These are phyloP conservation scores for Stereocaulon alpinum DNA, from an alignment of 495 filamentous ascomycete species.

Conservation along the genomic window DNA sequence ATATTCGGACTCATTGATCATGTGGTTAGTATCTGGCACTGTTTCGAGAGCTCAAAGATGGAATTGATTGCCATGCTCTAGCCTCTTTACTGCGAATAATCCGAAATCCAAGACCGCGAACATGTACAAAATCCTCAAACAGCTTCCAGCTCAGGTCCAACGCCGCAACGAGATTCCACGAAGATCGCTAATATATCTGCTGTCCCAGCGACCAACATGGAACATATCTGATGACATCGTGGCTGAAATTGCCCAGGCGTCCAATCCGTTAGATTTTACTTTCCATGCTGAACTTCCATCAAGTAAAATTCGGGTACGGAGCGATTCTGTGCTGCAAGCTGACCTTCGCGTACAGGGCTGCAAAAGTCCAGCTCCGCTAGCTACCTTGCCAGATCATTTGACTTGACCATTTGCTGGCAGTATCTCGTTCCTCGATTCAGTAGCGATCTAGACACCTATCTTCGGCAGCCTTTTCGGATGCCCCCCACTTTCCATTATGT, in stretches of 20 bases:
- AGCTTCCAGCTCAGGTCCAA: neutral
- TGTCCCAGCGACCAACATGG: neutral
- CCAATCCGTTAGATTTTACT: no score
- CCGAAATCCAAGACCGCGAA: neutral
- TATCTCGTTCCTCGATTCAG: neutral
- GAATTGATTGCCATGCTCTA: neutral
- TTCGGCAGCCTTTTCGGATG: constrained; percentile 5
- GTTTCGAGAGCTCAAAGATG: no score
- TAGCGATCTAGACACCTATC: constrained; percentile 12
- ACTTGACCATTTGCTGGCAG: constrained; percentile 7
- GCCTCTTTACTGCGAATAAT: neutral
- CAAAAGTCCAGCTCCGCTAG: no score
- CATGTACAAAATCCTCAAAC: neutral
- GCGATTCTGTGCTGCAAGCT: no score
- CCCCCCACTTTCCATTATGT: constrained; percentile 4
- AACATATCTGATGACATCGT: no score
- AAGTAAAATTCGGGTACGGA: no score
- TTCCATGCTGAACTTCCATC: no score
- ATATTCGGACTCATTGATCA: neutral
- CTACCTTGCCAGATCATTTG: neutral
- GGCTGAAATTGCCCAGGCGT: no score
- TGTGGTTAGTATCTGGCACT: neutral
- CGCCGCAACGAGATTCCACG: neutral
- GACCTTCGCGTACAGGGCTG: no score
- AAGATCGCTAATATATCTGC: constrained; percentile 2